These are phyloP conservation scores for Ceratobasidium theobromae DNA, from an alignment of 1,284 basidiomycete species.

Conservation along the genomic window DNA sequence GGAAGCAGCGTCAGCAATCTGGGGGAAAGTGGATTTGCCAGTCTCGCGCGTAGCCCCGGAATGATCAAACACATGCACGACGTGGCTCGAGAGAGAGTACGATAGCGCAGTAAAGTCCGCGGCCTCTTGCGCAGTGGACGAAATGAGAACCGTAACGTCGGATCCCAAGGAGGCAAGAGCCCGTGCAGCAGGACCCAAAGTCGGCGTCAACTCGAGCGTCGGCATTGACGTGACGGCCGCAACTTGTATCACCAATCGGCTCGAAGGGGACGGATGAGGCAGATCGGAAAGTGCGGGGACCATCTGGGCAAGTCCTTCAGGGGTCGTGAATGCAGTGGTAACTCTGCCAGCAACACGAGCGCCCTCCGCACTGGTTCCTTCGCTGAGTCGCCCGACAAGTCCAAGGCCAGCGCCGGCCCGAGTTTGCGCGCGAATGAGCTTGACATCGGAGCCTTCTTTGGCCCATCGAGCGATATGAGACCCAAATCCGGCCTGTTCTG, in stretches of 20 bases:
- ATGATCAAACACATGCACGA: slow-evolving; percentile 79
- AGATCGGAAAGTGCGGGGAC: slow-evolving; percentile 67
- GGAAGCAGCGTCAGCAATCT: slow-evolving; percentile 44
- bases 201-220: slow-evolving; percentile 67
- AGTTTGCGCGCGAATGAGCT: slow-evolving; percentile 77
- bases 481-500: slow-evolving; percentile 77
- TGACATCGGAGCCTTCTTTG: slow-evolving; percentile 43
- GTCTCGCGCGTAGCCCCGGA: slow-evolving; percentile 65
- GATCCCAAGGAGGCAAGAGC: slow-evolving; percentile 64
- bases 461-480: slow-evolving; percentile 62
- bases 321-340: slow-evolving; percentile 74
- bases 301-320: slow-evolving; percentile 75
- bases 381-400: slow-evolving; percentile 76
- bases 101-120: slow-evolving; percentile 69
- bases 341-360: slow-evolving; percentile 50
- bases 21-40: slow-evolving; percentile 46
- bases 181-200: slow-evolving; percentile 66
- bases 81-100: slow-evolving; percentile 65
- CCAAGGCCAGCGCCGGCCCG: slow-evolving; percentile 82
- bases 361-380: slow-evolving; percentile 70
- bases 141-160: slow-evolving; percentile 74
- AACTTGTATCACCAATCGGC: slow-evolving; percentile 76
- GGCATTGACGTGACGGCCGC: slow-evolving; percentile 67
- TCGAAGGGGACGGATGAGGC: slow-evolving; percentile 58
- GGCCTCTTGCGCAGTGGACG: slow-evolving; percentile 76